Conservation (phyloP, 441 rosid genomes). For the Gossypium aridum region DNA sequence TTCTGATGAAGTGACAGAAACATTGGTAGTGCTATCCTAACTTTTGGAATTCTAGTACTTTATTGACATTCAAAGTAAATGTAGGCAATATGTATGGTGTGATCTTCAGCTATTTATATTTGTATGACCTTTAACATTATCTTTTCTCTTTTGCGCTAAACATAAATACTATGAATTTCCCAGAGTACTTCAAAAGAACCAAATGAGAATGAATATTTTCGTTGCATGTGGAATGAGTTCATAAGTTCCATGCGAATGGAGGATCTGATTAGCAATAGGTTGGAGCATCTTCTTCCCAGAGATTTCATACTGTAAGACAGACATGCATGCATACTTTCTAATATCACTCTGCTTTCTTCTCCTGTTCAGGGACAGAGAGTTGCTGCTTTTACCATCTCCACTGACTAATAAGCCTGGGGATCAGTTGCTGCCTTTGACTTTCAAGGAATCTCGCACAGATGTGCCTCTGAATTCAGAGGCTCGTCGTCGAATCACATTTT, state of each 20-base stretch:
- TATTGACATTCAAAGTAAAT: not conserved
- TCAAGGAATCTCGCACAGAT: constrained; percentile 93
- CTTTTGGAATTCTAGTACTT: constrained; percentile 7
- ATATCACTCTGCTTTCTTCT: constrained; percentile 16
- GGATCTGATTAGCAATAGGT: constrained; percentile 89
- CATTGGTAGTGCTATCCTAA: constrained; percentile 26
- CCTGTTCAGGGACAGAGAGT: constrained; percentile 64
- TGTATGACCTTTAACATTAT: not conserved
- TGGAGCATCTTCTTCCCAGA: constrained; percentile 22
- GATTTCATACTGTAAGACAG: not conserved
- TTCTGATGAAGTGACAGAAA: constrained; percentile 22
- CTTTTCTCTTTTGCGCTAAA: constrained; percentile 15
- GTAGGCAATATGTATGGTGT: not conserved
- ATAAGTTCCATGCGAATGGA: constrained; percentile 78
- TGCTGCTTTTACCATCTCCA: constrained; percentile 74
- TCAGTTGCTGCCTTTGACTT: constrained; percentile 90
- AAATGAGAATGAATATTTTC: constrained; percentile 54
- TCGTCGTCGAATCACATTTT: constrained; percentile 96
- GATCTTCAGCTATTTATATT: not conserved
- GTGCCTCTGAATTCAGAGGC: constrained; percentile 93
- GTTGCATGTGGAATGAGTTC: constrained; percentile 88
- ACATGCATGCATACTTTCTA: not conserved
- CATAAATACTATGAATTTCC: constrained; percentile 10
- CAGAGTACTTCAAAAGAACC: constrained; percentile 46
- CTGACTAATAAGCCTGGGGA: constrained; percentile 48